These are phyloP conservation scores for Fusarium concolor DNA, from an alignment of 2,329 filamentous ascomycete species.

Conservation along the genomic window DNA sequence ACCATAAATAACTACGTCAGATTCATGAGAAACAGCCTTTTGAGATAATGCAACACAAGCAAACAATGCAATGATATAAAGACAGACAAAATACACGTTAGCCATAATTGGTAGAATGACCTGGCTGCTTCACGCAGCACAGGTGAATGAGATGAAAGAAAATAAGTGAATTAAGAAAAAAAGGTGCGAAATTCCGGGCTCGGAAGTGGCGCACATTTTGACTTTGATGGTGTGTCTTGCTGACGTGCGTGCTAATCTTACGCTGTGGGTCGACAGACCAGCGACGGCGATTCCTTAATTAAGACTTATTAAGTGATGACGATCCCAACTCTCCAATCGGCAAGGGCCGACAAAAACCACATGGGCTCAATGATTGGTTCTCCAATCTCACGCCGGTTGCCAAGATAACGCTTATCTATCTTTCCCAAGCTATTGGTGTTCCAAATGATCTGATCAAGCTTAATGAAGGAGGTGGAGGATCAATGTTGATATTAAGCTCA, in stretches of 20 bases:
- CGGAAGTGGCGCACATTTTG: neutral
- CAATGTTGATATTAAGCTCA: too few species aligned
- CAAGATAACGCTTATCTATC: neutral
- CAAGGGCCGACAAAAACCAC: neutral
- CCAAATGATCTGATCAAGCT: neutral
- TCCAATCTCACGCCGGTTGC: conserved; percentile 1
- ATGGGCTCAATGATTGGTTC: conserved; percentile 8
- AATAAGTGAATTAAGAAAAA: neutral
- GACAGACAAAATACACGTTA: neutral
- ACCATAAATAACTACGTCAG: conserved; percentile 36
- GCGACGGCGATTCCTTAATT: conserved; percentile 23
- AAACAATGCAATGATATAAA: neutral
- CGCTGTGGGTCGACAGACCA: conserved; percentile 1
- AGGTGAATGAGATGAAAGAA: neutral
- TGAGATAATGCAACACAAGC: neutral
- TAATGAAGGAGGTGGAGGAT: neutral
- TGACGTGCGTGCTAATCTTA: conserved; percentile 2
- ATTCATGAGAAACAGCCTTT: conserved; percentile 4
- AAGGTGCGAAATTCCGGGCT: neutral
- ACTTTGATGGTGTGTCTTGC: neutral
- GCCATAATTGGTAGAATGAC: neutral
- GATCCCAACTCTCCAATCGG: conserved; percentile 8
- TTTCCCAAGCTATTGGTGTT: neutral
- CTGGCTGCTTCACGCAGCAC: neutral
- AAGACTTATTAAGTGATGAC: neutral